Conservation (phyloP, 805 yeast genomes). For the Candida pseudofarinosa region DNA sequence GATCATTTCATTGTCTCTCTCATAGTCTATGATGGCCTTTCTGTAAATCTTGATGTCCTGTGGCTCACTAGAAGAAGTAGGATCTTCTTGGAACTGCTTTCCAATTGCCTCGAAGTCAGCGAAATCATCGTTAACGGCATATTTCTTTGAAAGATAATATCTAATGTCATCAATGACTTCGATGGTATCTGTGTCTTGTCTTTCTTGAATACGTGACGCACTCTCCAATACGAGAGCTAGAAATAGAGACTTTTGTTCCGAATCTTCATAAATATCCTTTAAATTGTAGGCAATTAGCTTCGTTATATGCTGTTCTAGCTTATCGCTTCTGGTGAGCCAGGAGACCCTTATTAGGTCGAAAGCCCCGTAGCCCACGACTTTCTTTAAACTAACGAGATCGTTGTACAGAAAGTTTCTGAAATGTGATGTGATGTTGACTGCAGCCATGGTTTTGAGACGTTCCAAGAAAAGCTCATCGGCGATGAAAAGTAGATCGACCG, state of each 20-base stretch:
- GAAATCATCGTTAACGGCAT: conserved; percentile 24
- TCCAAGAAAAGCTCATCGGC: conserved; percentile 62
- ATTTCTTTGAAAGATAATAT: conserved; percentile 49
- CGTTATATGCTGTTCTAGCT: conserved; percentile 63
- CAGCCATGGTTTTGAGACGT: conserved; percentile 62
- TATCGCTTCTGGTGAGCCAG: conserved; percentile 63
- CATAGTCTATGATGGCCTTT: conserved; percentile 15
- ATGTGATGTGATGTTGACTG: conserved; percentile 40
- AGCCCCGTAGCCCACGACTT: conserved; percentile 32
- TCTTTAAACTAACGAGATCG: conserved; percentile 16
- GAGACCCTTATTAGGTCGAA: conserved; percentile 59
- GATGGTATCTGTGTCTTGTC: conserved; percentile 76
- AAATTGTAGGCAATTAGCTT: conserved; percentile 52
- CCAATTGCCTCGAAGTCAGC: conserved; percentile 22
- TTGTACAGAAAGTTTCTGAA: conserved; percentile 16
- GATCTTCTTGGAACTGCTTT: conserved; percentile 9
- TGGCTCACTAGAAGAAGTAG: conserved; percentile 2
- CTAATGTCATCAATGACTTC: conserved; percentile 77
- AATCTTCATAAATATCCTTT: conserved; percentile 23
- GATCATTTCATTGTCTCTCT: conserved; percentile 25
- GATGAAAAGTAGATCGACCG: conserved; percentile 53
- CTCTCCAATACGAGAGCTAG: conserved; percentile 31
- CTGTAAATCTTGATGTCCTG: conserved; percentile 16
- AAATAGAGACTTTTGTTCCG: conserved; percentile 24
- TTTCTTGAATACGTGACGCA: conserved; percentile 51